Base-by-base conservation (phyloP, 352 stramenopile species). In the Globisporangium camurandrum region DNA sequence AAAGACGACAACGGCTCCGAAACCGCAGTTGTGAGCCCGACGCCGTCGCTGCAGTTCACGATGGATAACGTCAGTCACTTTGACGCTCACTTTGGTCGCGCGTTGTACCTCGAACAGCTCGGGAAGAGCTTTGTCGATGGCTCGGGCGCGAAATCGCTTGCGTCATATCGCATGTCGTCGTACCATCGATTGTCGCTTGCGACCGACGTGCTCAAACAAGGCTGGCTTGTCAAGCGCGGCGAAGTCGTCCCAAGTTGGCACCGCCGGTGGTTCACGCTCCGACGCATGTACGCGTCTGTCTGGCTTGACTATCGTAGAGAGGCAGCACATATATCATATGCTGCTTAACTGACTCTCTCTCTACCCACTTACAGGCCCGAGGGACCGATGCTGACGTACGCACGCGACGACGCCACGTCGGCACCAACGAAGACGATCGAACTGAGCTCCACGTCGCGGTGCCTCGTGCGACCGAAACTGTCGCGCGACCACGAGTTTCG, bases 241-340 rank as follows among this genome's bases (percentile, higher is more conserved):
- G 75, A 84, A 31, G 73, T 91, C 23, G 73, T 93, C 40, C 79
- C 62, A 1, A 90, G 67, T 45, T 93, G 81, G 70, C 71, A 84
- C 41, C 85, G 84, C 47, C 77, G 82, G 4, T 93, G 79, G 79
- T 86, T 93, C 56, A 88, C 65, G 40, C 61, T 93, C 17, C 75
- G 75, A 24, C 65, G 66, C 23, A 93, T 86, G 81, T 78, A 61
- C 28, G 67, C 58, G 17, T 3, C 33, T 37, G 31, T 37, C 31
- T 16, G 31, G 2, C 8, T 24, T 17, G 22, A 28, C 6, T 27
- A 23, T 30, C 20, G 27, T 51, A 27, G 12, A 39, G 19, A 26
- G 3, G 11, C 38, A 28, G 38, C n/a, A n/a, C 12, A n/a, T 26
- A 6, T 28, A 8, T 0, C 17, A 26, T 2, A 8, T 5, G 14